Base-by-base conservation (phyloP, 164 flowering plant genomes). In the Taxillus chinensis region DNA sequence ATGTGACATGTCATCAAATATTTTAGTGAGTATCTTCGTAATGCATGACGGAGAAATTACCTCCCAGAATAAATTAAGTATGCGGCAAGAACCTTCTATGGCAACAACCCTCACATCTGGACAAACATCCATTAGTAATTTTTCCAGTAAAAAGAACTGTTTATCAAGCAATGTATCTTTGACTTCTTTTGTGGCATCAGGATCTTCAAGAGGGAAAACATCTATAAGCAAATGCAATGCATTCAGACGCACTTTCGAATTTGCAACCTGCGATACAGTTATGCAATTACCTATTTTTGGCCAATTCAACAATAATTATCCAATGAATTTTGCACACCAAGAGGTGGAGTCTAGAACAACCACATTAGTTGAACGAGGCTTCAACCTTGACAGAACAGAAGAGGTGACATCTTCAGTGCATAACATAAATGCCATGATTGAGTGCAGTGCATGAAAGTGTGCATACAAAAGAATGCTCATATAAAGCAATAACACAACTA, bases 131-230 rank as follows among this genome's bases (percentile, higher is more conserved):
- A 67, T 59, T 27, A 95, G 86, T 67, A 89, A 76, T 72, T 63
- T 87, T 62, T 95, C 87, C 74, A 95, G 45, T 48, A 95, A 75
- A 71, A 81, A 86, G 75, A 84, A 87, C 62, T 95, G 97, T 51
- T 79, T 95, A 15, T 85, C 79, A 55, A 85, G 86, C 69, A 89
- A 67, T 8, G 71, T 70, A 71, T 91, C 97, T 67, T 86, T 86
- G 39, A 49, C 84, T 68, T 95, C 97, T 77, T 87, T 95, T 38
- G 89, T 89, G 41, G 96, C 69, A 74, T 83, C 92, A 65, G 99
- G 97, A 73, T 95, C 96, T 79, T 95, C 97, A 62, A 95, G 80
- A 57, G 99, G 99, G 69, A 95, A 95, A 76, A 91, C n/a, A 64
- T 95, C 99, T 51, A 95, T 56, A 54, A 95, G 87, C 64, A 95